These are phyloP conservation scores for Pseudogymnoascus sp. DNA, from an alignment of 2,329 filamentous ascomycete species.

Conservation along the genomic window DNA sequence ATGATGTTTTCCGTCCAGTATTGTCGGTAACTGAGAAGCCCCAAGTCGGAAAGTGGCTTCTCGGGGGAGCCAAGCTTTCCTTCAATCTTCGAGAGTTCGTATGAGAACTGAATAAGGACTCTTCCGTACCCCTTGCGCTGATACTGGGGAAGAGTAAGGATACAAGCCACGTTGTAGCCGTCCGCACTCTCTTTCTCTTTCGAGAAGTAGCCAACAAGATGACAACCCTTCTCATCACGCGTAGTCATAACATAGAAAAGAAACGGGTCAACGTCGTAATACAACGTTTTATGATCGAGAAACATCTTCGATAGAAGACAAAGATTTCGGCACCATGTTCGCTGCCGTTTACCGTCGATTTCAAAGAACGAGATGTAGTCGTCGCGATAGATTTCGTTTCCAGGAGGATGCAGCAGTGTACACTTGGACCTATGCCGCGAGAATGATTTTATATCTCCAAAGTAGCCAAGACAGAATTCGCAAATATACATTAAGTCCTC, in stretches of 20 bases:
- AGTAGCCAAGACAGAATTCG: slow-evolving; percentile 94
- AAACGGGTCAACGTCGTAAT: slow-evolving; percentile 99
- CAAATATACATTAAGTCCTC: slow-evolving; percentile 92
- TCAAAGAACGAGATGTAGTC: slow-evolving; percentile 93
- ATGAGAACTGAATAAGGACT: slow-evolving; percentile 92
- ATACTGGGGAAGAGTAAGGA: slow-evolving; percentile 90
- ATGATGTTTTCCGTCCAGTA: slow-evolving; percentile 97
- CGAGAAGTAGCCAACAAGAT: slow-evolving; percentile 98
- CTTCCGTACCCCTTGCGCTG: slow-evolving; percentile 91
- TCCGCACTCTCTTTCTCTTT: slow-evolving; percentile 98
- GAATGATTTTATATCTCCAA: slow-evolving; percentile 75
- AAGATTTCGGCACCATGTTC: slow-evolving; percentile 93
- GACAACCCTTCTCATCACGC: slow-evolving; percentile 79
- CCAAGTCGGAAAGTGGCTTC: slow-evolving; percentile 90
- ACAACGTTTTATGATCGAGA: slow-evolving; percentile 93
- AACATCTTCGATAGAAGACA: slow-evolving; percentile 95
- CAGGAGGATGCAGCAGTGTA: slow-evolving; percentile 82
- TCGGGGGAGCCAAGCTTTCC: slow-evolving; percentile 92
- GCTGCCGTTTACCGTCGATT: slow-evolving; percentile 87
- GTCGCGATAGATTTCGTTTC: slow-evolving; percentile 97
- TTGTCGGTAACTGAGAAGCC: slow-evolving; percentile 86
- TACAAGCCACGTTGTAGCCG: slow-evolving; percentile 96
- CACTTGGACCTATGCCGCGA: slow-evolving; percentile 83
- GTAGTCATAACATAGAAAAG: slow-evolving; percentile 97
- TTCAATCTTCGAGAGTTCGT: slow-evolving; percentile 92